phyloP scores from a whole-genome alignment of 371 early-diverging fungal genomes.

The Actinomortierella wolfii region DNA sequence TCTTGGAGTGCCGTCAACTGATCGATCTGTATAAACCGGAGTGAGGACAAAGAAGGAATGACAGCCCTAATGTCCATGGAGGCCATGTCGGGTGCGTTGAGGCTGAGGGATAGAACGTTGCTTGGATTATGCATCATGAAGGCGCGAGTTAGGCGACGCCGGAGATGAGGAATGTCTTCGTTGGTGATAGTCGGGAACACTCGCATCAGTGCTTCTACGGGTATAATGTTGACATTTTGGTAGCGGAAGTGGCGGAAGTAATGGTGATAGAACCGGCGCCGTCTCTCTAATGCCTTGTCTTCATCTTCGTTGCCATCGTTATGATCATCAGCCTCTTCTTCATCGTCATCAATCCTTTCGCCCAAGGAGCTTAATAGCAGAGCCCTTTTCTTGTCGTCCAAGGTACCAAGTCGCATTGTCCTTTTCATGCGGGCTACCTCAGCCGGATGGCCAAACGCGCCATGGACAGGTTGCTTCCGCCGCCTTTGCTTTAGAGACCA shows the following conservation, averaged over 20 bases:
- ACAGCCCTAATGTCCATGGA: background rate
- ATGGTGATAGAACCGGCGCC: constrained; percentile 1
- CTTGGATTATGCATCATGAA: constrained; percentile 18
- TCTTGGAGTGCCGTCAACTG: constrained; percentile 13
- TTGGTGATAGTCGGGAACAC: constrained; percentile 17
- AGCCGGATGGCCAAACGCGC: too few species aligned
- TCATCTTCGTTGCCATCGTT: constrained; percentile 12
- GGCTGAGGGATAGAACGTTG: background rate
- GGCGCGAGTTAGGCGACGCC: constrained; percentile 14
- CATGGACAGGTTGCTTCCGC: too few species aligned
- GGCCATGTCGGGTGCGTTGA: constrained; percentile 1
- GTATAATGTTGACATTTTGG: constrained; percentile 27
- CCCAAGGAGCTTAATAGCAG: too few species aligned
- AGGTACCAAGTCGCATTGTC: too few species aligned
- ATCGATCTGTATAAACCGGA: constrained; percentile 28
- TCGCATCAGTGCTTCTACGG: constrained; percentile 8
- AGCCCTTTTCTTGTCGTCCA: too few species aligned
- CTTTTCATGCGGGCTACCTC: too few species aligned
- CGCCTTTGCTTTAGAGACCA: background rate
- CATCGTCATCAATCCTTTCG: too few species aligned
- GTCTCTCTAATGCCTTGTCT: constrained; percentile 1
- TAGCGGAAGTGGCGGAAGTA: constrained; percentile 36
- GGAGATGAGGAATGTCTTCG: constrained; percentile 13
- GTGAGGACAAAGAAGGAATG: constrained; percentile 16
- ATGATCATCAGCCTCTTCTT: background rate